These are phyloP conservation scores for Lojkania enalia DNA, from an alignment of 2,329 filamentous ascomycete genomes.

Conservation along the genomic window DNA sequence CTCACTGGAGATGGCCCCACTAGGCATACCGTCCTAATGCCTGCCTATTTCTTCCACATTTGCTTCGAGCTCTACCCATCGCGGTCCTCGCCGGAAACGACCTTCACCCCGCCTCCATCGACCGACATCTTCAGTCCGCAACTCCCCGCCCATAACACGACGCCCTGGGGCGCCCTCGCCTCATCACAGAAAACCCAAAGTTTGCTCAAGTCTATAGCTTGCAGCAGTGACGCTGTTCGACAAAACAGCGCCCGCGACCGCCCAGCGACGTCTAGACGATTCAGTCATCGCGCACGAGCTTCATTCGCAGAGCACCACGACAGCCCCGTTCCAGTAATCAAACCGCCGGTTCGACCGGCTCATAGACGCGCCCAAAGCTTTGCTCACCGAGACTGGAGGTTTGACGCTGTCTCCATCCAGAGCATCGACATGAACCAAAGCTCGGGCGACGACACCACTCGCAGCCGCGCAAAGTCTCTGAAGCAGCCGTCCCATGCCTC, in stretches of 20 bases:
- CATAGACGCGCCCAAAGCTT: conserved; percentile 32
- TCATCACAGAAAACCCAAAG: conserved; percentile 8
- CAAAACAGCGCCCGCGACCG: conserved; percentile 22
- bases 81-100: conserved; percentile 33
- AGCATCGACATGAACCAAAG: conserved; percentile 71
- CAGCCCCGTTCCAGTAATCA: conserved; percentile 39
- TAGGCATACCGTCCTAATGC: conserved; percentile 49
- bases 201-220: conserved; percentile 22
- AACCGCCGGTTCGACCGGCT: conserved; percentile 39
- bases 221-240: conserved; percentile 28
- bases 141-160: conserved; percentile 49
- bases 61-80: conserved; percentile 61
- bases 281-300: conserved; percentile 39
- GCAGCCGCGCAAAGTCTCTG: conserved; percentile 36
- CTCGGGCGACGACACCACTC: conserved; percentile 36
- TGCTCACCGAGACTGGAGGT: conserved; percentile 71
- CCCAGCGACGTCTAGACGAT: conserved; percentile 23
- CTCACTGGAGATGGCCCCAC: conserved; percentile 4
- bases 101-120: conserved; percentile 46
- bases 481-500: conserved; percentile 51
- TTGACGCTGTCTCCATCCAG: conserved; percentile 76
- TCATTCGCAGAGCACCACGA: conserved; percentile 42
- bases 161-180: conserved; percentile 40
- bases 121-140: conserved; percentile 52
- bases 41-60: conserved; percentile 66